Conservation (phyloP, 345 rosid genomes). For the Murraya paniculata region DNA sequence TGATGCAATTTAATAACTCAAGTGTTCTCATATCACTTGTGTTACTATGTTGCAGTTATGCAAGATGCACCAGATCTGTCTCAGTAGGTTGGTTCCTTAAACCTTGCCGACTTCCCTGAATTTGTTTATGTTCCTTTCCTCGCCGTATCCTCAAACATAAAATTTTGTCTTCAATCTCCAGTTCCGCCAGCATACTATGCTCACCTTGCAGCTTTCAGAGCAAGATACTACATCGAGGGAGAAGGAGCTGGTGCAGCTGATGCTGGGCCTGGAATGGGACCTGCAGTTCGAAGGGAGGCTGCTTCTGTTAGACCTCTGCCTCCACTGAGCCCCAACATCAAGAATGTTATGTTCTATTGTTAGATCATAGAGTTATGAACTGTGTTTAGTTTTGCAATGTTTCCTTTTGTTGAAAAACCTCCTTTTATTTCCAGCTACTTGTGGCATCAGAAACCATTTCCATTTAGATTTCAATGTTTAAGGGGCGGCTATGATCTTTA, state of each 20-base stretch:
- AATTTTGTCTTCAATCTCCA: conserved; percentile 17
- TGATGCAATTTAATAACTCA: background rate
- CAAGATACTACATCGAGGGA: conserved; percentile 37
- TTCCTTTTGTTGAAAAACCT: background rate
- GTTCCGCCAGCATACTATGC: conserved; percentile 56
- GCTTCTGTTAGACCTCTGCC: conserved; percentile 29
- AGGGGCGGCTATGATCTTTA: background rate
- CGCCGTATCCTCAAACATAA: background rate
- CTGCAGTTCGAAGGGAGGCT: background rate
- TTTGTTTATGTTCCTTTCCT: background rate
- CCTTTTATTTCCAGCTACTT: background rate
- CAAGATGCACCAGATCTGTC: conserved; percentile 71
- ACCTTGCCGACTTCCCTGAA: conserved; percentile 1
- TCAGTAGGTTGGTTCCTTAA: conserved; percentile 46
- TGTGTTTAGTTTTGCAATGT: background rate
- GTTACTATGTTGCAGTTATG: conserved; percentile 39
- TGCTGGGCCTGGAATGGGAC: conserved; percentile 1
- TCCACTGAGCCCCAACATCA: conserved; percentile 30
- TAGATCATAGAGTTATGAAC: background rate
- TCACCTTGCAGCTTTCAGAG: conserved; percentile 45
- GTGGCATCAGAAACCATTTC: background rate
- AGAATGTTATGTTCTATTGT: conserved; percentile 35
- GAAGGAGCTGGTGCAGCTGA: conserved; percentile 17
- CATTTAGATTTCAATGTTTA: background rate
- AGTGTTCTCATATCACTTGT: background rate